These are phyloP conservation scores for Calophaca sinica DNA, from an alignment of 306 rosid genomes.

Conservation along the genomic window DNA sequence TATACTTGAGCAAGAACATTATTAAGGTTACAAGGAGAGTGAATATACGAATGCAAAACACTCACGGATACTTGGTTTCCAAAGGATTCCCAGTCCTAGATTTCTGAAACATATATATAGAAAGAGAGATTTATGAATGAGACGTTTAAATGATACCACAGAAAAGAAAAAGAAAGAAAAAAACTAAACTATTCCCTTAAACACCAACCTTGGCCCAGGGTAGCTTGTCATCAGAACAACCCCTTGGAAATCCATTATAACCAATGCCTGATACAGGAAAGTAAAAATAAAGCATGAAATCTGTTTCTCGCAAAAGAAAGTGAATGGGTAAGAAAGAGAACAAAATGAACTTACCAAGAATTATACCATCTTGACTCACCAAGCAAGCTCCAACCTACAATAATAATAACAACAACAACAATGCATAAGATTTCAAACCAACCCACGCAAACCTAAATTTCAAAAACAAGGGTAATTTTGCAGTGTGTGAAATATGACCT, in stretches of 20 bases:
- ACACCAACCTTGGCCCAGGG: slow-evolving; percentile 95
- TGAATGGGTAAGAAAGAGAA: not conserved
- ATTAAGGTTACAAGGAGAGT: slow-evolving; percentile 24
- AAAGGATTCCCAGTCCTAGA: slow-evolving; percentile 84
- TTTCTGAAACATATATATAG: slow-evolving; percentile 74
- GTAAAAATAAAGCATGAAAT: slow-evolving; percentile 1
- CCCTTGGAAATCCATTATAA: slow-evolving; percentile 97
- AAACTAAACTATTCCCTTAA: not conserved
- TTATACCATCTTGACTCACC: slow-evolving; percentile 85
- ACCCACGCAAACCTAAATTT: not conserved
- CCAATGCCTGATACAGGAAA: slow-evolving; percentile 73
- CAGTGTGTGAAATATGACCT: slow-evolving; percentile 59
- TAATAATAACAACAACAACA: slow-evolving; percentile 15
- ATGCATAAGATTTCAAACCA: slow-evolving; percentile 10
- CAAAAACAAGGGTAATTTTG: not conserved
- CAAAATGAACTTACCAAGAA: slow-evolving; percentile 70
- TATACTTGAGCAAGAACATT: slow-evolving; percentile 1
- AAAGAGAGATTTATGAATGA: slow-evolving; percentile 7
- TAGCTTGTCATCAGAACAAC: slow-evolving; percentile 91
- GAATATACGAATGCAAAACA: slow-evolving; percentile 26
- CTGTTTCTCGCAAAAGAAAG: not conserved
- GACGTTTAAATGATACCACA: not conserved
- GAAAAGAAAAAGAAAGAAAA: no score
- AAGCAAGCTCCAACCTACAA: slow-evolving; percentile 93
- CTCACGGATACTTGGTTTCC: slow-evolving; percentile 97